phyloP scores from a whole-genome alignment of 805 yeast species.

The Kuraishia piskuri region DNA sequence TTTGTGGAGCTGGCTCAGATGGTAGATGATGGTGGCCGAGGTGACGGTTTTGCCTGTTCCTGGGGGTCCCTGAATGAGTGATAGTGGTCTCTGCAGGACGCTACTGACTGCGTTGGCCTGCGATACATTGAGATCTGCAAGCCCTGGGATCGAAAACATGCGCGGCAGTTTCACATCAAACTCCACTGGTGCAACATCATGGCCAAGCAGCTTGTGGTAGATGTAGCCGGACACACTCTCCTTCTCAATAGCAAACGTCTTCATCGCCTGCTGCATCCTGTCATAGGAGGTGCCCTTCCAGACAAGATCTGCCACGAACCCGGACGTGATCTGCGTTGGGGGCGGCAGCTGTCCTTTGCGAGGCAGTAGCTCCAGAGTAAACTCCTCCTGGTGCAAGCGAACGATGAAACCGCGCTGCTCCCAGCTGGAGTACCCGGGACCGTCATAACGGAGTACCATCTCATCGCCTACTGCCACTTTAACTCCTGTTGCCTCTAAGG shows the following conservation, averaged over 20 bases:
- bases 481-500: conserved; percentile 55
- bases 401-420: conserved; percentile 64
- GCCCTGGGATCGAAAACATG: conserved; percentile 53
- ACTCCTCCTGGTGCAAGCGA: conserved; percentile 53
- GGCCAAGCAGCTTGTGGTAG: conserved; percentile 75
- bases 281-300: conserved; percentile 84
- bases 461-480: conserved; percentile 83
- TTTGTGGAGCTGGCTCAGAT: conserved; percentile 51
- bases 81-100: conserved; percentile 63
- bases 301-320: conserved; percentile 77
- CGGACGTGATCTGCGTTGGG: conserved; percentile 50
- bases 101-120: conserved; percentile 70
- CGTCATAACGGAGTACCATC: conserved; percentile 57
- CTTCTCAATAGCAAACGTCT: conserved; percentile 58
- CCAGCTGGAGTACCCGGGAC: conserved; percentile 56
- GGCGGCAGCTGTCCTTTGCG: conserved; percentile 30
- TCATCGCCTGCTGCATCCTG: conserved; percentile 77
- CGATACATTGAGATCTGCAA: conserved; percentile 65
- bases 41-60: conserved; percentile 96
- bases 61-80: conserved; percentile 91
- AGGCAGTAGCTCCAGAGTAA: conserved; percentile 58
- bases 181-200: conserved; percentile 56
- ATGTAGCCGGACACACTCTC: conserved; percentile 65
- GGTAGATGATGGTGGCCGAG: conserved; percentile 81
- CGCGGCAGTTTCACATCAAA: conserved; percentile 57